These are phyloP conservation scores for Scheffersomyces illinoinensis DNA, from an alignment of 1,139 yeast genomes.

Conservation along the genomic window DNA sequence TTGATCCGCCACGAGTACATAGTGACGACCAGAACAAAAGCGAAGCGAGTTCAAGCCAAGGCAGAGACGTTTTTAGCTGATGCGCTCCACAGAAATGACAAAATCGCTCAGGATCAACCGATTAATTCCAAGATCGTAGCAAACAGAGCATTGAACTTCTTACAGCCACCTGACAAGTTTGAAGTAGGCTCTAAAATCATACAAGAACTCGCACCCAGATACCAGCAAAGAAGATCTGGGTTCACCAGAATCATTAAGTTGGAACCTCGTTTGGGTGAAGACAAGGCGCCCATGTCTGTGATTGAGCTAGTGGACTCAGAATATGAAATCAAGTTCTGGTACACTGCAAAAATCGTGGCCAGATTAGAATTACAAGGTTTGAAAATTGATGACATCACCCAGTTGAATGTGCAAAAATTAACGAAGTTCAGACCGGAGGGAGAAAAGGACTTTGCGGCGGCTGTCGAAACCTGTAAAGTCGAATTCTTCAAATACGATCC, in stretches of 20 bases:
- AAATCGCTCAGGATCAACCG: constrained; percentile 14
- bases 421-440: constrained; percentile 50
- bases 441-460: constrained; percentile 51
- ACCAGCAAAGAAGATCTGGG: constrained; percentile 67
- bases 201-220: constrained; percentile 64
- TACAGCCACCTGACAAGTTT: constrained; percentile 41
- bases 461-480: constrained; percentile 65
- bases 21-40: constrained; percentile 47
- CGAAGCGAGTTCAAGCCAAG: constrained; percentile 48
- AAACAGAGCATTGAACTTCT: constrained; percentile 31
- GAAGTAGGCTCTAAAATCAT: constrained; percentile 59
- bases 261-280: constrained; percentile 83
- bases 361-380: constrained; percentile 68
- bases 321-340: constrained; percentile 75
- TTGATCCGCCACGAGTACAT: constrained; percentile 48
- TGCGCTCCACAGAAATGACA: constrained; percentile 23
- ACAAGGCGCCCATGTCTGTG: constrained; percentile 88
- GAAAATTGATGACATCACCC: constrained; percentile 61
- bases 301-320: constrained; percentile 80
- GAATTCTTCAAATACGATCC: constrained; percentile 24
- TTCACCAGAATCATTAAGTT: constrained; percentile 82
- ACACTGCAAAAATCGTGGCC: constrained; percentile 78
- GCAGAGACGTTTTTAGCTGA: constrained; percentile 41
- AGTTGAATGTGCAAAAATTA: constrained; percentile 56
- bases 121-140: constrained; percentile 20